These are phyloP conservation scores for Lupinus albus DNA, from an alignment of 306 rosid genomes.

Conservation along the genomic window DNA sequence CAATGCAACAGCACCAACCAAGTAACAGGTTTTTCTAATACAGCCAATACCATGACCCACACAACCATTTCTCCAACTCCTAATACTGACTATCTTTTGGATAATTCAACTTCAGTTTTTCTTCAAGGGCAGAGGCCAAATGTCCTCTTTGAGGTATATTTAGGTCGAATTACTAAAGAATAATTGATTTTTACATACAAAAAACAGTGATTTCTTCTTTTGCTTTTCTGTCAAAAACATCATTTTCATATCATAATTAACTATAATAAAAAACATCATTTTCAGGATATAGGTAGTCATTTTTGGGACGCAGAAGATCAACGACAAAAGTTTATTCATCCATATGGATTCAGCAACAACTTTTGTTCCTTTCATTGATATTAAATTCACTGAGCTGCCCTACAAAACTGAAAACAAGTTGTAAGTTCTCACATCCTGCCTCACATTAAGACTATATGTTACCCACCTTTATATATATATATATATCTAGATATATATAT, in stretches of 20 bases:
- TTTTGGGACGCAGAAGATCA: conserved; percentile 82
- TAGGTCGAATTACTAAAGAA: not conserved
- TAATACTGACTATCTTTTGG: conserved; percentile 47
- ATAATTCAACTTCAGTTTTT: conserved; percentile 52
- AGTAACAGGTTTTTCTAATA: conserved; percentile 48
- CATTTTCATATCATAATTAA: conserved; percentile 44
- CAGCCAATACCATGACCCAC: conserved; percentile 35
- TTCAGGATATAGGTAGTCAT: conserved; percentile 63
- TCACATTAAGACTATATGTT: not conserved
- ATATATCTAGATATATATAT: too few species aligned
- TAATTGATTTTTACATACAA: not conserved
- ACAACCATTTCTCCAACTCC: conserved; percentile 39
- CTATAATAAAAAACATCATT: conserved; percentile 33
- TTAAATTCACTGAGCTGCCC: conserved; percentile 37
- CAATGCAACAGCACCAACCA: conserved; percentile 58
- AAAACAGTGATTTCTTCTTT: not conserved
- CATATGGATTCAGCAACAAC: conserved; percentile 65
- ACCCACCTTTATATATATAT: too few species aligned
- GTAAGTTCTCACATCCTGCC: conserved; percentile 63
- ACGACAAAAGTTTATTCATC: conserved; percentile 69
- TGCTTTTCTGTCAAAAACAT: conserved; percentile 32
- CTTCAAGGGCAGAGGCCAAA: conserved; percentile 57
- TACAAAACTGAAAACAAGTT: conserved; percentile 47
- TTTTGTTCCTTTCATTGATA: conserved; percentile 64
- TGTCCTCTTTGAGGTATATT: conserved; percentile 53